Evolutionary conservation across 495 filamentous ascomycete species (phyloP).

Genomic region (Trichocladium antarcticum): DNA sequence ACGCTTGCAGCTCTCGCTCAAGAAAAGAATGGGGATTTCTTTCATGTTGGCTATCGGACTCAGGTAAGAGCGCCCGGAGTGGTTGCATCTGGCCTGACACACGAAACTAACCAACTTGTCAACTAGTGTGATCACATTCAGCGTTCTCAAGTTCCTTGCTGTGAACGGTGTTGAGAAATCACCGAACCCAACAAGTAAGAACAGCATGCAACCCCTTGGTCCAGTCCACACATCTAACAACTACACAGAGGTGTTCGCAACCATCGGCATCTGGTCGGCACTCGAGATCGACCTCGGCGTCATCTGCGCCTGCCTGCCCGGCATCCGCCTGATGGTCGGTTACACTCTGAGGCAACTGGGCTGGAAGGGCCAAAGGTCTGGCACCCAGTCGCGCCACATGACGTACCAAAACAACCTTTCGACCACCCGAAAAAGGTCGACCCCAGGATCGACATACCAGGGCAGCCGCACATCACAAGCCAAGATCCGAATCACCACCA

Average conservation of each 20-base stretch:
- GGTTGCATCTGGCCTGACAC: too few relatives aligned
- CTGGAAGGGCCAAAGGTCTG: not conserved
- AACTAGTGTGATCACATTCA: conserved; percentile 14
- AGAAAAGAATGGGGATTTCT: conserved; percentile 40
- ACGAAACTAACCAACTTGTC: too few relatives aligned
- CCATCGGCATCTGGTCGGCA: conserved; percentile 23
- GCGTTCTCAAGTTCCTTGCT: conserved; percentile 14
- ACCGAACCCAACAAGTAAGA: conserved; percentile 19
- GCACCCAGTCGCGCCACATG: not conserved
- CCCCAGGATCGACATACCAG: too few relatives aligned
- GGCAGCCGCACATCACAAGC: not conserved
- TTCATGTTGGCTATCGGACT: conserved; percentile 45
- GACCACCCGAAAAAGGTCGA: too few relatives aligned
- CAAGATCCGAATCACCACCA: conserved; percentile 4
- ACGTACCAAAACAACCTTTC: not conserved
- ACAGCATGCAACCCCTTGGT: not conserved
- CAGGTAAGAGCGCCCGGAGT: not conserved
- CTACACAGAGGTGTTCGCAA: conserved; percentile 18
- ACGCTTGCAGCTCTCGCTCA: conserved; percentile 31
- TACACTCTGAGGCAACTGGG: not conserved
- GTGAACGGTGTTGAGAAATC: conserved; percentile 13
- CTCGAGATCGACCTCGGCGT: conserved; percentile 29
- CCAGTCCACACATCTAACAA: not conserved
- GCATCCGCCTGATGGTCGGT: conserved; percentile 22
- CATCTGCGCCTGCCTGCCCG: conserved; percentile 28